A percentile compares a stretch with the other conserved stretches of the same genome.
phyloP scores from a whole-genome alignment of 129 eudicot species.

The Saussurea involucrata region DNA sequence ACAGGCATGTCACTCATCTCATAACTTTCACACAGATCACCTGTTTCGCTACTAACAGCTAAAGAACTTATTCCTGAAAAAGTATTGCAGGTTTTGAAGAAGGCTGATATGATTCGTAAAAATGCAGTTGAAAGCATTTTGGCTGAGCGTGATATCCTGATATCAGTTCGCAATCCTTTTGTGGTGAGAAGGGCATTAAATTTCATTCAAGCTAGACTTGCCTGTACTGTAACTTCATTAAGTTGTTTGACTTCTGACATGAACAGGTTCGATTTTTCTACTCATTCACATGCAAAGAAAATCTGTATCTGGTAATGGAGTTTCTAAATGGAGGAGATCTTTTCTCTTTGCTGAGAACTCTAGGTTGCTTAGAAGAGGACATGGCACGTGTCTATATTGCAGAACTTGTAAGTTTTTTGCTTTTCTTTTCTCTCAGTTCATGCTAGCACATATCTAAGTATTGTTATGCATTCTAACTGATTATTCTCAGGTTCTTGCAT shows the following conservation, averaged over 20 bases:
- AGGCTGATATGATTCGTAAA: conserved; percentile 98
- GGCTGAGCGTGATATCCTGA: conserved; percentile 92
- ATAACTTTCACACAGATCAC: neutral
- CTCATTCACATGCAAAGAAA: conserved; percentile 98
- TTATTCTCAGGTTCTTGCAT: conserved; percentile 80
- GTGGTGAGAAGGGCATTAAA: conserved; percentile 63
- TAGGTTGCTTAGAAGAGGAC: conserved; percentile 95
- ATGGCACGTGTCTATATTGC: conserved; percentile 96
- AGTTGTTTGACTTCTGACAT: conserved; percentile 29
- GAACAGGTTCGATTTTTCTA: conserved; percentile 95
- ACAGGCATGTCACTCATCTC: neutral
- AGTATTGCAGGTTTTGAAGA: conserved; percentile 77
- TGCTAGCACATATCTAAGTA: neutral
- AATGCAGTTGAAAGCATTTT: conserved; percentile 97
- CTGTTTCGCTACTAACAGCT: conserved; percentile 6
- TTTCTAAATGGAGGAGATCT: conserved; percentile 97
- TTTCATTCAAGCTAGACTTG: neutral
- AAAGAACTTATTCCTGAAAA: conserved; percentile 19
- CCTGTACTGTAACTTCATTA: conserved; percentile 26
- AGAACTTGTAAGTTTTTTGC: conserved; percentile 71
- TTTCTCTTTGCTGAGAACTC: conserved; percentile 79
- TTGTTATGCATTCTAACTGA: conserved; percentile 8
- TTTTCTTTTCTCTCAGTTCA: neutral
- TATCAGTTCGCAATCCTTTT: conserved; percentile 94
- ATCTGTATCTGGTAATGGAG: conserved; percentile 96